Evolutionary conservation across 2,329 filamentous ascomycete genomes (phyloP).

Genomic region (Trichoderma atrobrunneum): DNA sequence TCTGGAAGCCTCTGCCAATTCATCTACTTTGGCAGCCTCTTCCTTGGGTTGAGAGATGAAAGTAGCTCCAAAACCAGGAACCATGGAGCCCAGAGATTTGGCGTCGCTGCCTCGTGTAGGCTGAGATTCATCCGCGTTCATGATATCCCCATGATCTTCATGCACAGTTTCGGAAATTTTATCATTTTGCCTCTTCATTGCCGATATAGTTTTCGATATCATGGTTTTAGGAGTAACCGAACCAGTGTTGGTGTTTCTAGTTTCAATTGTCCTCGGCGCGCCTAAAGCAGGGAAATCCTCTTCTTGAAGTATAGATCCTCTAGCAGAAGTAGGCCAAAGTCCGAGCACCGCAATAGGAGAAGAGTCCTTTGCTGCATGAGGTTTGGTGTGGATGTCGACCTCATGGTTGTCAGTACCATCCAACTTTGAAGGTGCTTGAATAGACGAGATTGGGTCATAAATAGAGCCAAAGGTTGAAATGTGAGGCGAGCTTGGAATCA

Average conservation of each 20-base stretch:
- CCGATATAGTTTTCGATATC: constrained; percentile 35
- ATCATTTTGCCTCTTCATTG: constrained; percentile 31
- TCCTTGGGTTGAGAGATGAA: neutral
- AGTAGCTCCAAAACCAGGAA: neutral
- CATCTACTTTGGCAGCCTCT: neutral
- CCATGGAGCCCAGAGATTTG: neutral
- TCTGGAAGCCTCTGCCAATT: constrained; percentile 33
- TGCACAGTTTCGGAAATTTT: neutral
- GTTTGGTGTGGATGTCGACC: constrained; percentile 33
- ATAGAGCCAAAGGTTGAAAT: constrained; percentile 27
- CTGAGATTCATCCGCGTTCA: neutral
- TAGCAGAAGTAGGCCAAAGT: neutral
- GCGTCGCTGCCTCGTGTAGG: neutral
- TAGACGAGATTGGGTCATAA: constrained; percentile 33
- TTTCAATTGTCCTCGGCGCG: constrained; percentile 40
- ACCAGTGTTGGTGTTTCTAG: constrained; percentile 27
- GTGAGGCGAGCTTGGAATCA: constrained; percentile 29
- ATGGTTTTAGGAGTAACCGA: constrained; percentile 37
- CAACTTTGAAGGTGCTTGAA: constrained; percentile 33
- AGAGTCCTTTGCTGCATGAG: neutral
- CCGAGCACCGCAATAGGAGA: neutral
- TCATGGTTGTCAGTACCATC: constrained; percentile 30
- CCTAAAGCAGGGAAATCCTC: constrained; percentile 63
- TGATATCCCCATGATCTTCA: constrained; percentile 18
- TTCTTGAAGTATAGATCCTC: constrained; percentile 46